These are phyloP conservation scores for Talinum fruticosum DNA, from an alignment of 148 eudicot genomes.

Conservation along the genomic window DNA sequence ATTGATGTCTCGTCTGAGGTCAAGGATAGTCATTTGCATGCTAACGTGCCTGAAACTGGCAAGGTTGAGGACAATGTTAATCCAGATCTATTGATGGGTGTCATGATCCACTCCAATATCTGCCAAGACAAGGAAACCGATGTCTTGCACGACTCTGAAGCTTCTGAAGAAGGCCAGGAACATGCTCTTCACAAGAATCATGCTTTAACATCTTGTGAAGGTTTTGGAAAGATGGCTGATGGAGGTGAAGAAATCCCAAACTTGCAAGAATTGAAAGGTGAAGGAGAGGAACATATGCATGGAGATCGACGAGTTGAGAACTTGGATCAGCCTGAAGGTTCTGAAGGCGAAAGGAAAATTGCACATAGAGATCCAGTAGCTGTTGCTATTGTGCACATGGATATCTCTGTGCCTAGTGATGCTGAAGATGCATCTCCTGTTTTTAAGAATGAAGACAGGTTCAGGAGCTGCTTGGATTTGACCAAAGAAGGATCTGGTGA, in stretches of 20 bases:
- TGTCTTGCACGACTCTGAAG: conserved; percentile 17
- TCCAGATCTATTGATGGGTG: conserved; percentile 13
- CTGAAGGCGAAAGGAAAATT: background rate
- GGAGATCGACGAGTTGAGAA: conserved; percentile 34
- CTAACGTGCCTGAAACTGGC: conserved; percentile 10
- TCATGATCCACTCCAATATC: conserved; percentile 6
- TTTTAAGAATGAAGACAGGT: conserved; percentile 42
- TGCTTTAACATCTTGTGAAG: conserved; percentile 25
- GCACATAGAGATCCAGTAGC: conserved; percentile 11
- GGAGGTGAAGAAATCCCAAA: conserved; percentile 18
- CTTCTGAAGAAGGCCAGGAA: conserved; percentile 24
- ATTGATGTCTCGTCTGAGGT: conserved; percentile 16
- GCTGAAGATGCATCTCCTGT: conserved; percentile 32
- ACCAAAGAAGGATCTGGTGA: conserved; percentile 26
- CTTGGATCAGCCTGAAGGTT: conserved; percentile 5
- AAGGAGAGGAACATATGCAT: conserved; percentile 22
- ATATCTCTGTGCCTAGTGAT: conserved; percentile 25
- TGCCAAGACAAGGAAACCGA: conserved; percentile 12
- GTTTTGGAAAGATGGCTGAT: conserved; percentile 2
- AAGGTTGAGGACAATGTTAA: conserved; percentile 24
- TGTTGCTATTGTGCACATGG: conserved; percentile 17
- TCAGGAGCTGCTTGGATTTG: conserved; percentile 65
- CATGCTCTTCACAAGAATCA: conserved; percentile 3
- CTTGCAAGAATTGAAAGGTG: conserved; percentile 14
- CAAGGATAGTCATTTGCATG: conserved; percentile 20